Conservation (phyloP, 2,329 filamentous ascomycete species). For the Fusarium fujikuroi region DNA sequence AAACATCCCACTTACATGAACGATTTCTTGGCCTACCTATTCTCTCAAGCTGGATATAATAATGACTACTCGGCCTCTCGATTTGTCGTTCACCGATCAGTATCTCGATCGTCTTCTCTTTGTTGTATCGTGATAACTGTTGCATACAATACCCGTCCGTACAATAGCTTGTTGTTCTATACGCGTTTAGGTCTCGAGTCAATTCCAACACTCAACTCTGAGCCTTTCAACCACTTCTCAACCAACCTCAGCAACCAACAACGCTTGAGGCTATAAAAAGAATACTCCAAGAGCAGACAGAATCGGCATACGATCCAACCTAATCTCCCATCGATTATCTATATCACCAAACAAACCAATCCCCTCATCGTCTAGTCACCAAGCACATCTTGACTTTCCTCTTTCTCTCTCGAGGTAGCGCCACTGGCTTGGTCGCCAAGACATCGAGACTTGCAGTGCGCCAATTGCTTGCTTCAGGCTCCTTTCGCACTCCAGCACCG, state of each 20-base stretch:
- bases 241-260: neutral
- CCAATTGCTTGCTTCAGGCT: constrained; percentile 42
- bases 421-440: constrained; percentile 41
- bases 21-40: constrained; percentile 16
- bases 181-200: neutral
- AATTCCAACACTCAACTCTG: neutral
- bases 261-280: constrained; percentile 11
- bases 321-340: constrained; percentile 14
- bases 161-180: constrained; percentile 3
- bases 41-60: constrained; percentile 15
- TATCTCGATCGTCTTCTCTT: neutral
- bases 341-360: constrained; percentile 26
- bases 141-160: neutral
- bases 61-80: constrained; percentile 4
- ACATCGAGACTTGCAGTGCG: constrained; percentile 23
- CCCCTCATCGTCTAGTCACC: constrained; percentile 14
- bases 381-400: constrained; percentile 19
- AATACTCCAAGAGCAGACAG: neutral
- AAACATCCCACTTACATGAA: constrained; percentile 37
- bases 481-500: constrained; percentile 19
- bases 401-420: constrained; percentile 27
- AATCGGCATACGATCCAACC: constrained; percentile 10
- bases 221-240: neutral
- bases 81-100: neutral
- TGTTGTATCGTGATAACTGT: constrained; percentile 9